Evolutionary conservation across 768 basidiomycete species (phyloP), one percentile per base, ranked within the genome.

Genomic region (Trametes gibbosa): DNA sequence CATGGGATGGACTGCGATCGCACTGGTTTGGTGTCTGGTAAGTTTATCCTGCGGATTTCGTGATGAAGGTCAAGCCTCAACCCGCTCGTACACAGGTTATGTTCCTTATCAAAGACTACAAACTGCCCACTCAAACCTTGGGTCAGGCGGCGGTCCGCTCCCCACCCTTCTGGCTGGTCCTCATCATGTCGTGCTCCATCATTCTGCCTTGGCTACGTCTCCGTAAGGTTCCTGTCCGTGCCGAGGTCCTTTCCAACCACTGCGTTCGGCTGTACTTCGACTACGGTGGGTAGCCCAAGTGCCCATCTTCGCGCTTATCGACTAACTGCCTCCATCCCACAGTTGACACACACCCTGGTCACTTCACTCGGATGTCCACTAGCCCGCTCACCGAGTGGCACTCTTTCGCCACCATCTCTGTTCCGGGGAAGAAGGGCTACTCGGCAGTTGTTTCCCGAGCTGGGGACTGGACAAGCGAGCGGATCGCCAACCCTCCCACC

Each of bases 211-310:
- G 84, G 84, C 49, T 76, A 21, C 74, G 81, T 42, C 75, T 85
- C 5, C 77, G 81, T 57, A 81, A 81, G 68, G 79, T 82, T 14
- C 73, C 77, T 10, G 81, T 85, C 43, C 72, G 72, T 17, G 70
- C 76, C 50, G 81, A 78, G 53, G 77, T 80, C 16, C 71, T 84
- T 35, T 84, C 82, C 0, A 73, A 74, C 52, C 82, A 84, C 66
- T 81, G 80, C 17, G 77, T 84, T 47, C 74, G 82, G 17, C 69
- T 85, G 17, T 73, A 84, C 68, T 83, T 83, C 68, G 77, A 82
- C 53, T 83, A 85, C 58, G 76, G 81, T 81, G 32, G 61, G 74
- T 21, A 21, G 35, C 21, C 9, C 14, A 43, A 16, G 7, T 17
- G 19, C 41, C 3, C 37, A 27, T 4, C 14, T 27, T 24, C 7